Evolutionary conservation across 2,329 filamentous ascomycete species (phyloP), one percentile per base, ranked within the genome.

Genomic region (Cercospora beticola): DNA sequence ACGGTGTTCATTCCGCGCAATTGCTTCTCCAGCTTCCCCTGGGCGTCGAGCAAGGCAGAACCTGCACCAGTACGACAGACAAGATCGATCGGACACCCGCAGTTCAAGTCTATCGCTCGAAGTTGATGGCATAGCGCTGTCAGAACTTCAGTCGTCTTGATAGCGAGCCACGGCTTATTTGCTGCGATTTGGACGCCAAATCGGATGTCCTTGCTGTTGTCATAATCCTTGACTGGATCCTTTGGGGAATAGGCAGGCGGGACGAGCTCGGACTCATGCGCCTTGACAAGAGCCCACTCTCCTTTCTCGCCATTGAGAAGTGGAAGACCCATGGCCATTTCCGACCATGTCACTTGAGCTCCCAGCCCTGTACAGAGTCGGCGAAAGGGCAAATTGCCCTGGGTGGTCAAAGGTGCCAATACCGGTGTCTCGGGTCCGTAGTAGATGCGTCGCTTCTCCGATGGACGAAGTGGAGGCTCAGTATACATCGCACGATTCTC

Each of bases 211-310:
- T 88, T 90, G 23, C 89, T 83, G 78, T 95, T 91, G 78, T 97
- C 90, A 79, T 98, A 98, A 68, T 87, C 88, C 72, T 89, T 83
- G 49, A 94, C 81, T 16, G 40, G 57, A 23, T 82, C 81, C 70
- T 82, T 83, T 2, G 86, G 83, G 1, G 83, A 85, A 76, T 92
- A 89, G 40, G 86, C 87, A 18, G 94, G 94, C 26, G 93, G 88
- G 23, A 83, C 80, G 18, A 90, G 84, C 80, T 99, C 95, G 6
- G 90, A 91, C 78, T 93, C 89, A 78, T 99, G 95, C 3, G 92
- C 92, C 80, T 95, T 96, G 85, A 98, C 88, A 65, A 99, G 84
- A 21, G 95, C 93, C 95, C 95, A 99, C 82, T 99, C 95, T 1
- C 90, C 86, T 81, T 94, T 96, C 72, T 91, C 88, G 40, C 95